Evolutionary conservation across 257 asterid genomes (phyloP).

Genomic region (Haberlea rhodopensis): DNA sequence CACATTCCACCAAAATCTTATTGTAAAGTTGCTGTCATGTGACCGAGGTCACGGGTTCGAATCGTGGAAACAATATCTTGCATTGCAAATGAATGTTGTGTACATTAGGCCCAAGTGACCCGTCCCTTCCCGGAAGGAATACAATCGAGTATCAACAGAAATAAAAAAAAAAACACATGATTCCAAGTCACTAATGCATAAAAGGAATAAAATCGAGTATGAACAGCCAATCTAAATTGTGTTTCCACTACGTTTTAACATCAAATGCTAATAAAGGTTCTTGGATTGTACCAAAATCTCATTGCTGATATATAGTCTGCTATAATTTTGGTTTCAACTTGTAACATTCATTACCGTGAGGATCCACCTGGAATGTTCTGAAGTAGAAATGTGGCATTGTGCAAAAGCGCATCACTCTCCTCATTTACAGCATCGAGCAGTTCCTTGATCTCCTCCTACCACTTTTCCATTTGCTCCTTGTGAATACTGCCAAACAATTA

Average conservation of each 20-base stretch:
- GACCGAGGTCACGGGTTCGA: no score
- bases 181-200: background rate
- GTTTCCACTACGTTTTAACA: background rate
- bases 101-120: no score
- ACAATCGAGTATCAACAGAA: no score
- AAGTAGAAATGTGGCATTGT: conserved; percentile 58
- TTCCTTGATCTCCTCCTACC: conserved; percentile 90
- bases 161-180: background rate
- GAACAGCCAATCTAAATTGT: background rate
- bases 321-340: no score
- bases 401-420: conserved; percentile 59
- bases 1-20: background rate
- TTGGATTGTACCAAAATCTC: conserved; percentile 19
- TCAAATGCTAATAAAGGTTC: background rate
- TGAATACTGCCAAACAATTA: conserved; percentile 51
- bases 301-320: conserved; percentile 8
- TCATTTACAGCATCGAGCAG: conserved; percentile 77
- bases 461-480: conserved; percentile 81
- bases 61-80: no score
- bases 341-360: conserved; percentile 24
- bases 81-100: no score
- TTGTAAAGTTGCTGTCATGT: no score
- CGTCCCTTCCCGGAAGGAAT: no score
- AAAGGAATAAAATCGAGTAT: background rate
- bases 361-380: conserved; percentile 53